Evolutionary conservation across 371 early-diverging fungal species (phyloP).

Genomic region (Mortierella polycephala): DNA sequence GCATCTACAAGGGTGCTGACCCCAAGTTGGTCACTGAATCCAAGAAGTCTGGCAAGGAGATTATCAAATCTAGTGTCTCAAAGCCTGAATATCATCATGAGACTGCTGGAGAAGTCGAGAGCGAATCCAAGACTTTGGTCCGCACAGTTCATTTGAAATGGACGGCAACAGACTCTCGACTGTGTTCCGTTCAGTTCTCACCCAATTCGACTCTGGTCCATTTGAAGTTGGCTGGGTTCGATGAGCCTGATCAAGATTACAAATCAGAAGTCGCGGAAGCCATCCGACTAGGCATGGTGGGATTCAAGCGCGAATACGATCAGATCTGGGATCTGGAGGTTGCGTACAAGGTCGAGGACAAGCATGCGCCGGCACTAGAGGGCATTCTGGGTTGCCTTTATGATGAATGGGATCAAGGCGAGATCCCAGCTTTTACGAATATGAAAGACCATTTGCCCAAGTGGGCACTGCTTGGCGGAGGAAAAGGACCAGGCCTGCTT

Average conservation of each 20-base stretch:
- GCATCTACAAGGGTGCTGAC: constrained; percentile 32
- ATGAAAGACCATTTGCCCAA: constrained; percentile 39
- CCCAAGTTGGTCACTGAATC: constrained; percentile 34
- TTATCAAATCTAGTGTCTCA: constrained; percentile 34
- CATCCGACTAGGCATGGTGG: constrained; percentile 27
- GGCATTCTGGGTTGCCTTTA: constrained; percentile 58
- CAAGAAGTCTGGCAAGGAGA: constrained; percentile 26
- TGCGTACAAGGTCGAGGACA: constrained; percentile 53
- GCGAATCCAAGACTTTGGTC: constrained; percentile 22
- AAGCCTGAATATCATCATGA: constrained; percentile 26
- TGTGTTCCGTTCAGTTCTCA: constrained; percentile 28
- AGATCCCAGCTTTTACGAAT: constrained; percentile 58
- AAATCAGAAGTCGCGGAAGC: constrained; percentile 8
- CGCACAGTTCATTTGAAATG: constrained; percentile 39
- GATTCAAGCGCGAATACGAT: constrained; percentile 57
- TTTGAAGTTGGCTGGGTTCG: constrained; percentile 32
- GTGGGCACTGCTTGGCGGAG: constrained; percentile 52
- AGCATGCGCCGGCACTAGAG: constrained; percentile 23
- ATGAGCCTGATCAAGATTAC: constrained; percentile 26
- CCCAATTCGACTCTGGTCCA: constrained; percentile 1
- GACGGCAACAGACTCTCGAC: constrained; percentile 36
- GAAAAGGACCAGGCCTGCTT: constrained; percentile 48
- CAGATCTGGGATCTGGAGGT: constrained; percentile 45
- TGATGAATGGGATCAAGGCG: constrained; percentile 60
- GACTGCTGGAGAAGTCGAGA: neutral